phyloP scores from a whole-genome alignment of 2,329 filamentous ascomycete species.

The Trichophyton rubrum region DNA sequence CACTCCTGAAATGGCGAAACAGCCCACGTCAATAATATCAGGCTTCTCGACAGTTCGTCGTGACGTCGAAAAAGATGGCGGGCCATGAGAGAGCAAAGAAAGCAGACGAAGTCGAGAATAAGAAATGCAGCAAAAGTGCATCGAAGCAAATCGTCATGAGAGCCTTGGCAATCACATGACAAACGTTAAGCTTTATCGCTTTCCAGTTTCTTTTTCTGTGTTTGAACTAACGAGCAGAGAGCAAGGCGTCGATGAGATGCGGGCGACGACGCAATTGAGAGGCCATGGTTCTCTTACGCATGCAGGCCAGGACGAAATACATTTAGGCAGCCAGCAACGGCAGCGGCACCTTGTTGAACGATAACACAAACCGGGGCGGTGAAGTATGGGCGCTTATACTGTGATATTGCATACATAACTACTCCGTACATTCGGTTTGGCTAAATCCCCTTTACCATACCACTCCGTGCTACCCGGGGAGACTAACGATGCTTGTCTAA shows the following conservation, averaged over 20 bases:
- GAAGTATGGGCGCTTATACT: background rate
- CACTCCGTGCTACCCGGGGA: background rate
- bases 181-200: background rate
- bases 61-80: background rate
- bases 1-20: constrained; percentile 25
- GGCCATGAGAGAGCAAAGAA: background rate
- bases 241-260: background rate
- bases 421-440: background rate
- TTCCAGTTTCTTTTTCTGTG: background rate
- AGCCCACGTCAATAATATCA: constrained; percentile 9
- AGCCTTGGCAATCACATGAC: background rate
- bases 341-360: background rate
- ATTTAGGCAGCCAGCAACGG: background rate
- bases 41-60: constrained; percentile 1
- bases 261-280: background rate
- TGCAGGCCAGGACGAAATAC: background rate
- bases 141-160: background rate
- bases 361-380: background rate
- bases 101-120: background rate
- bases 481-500: background rate
- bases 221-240: no score
- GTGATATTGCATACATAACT: background rate
- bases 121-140: no score
- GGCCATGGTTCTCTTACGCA: background rate
- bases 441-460: no score